Base-by-base conservation (phyloP, 129 eudicot species). In the Silybum marianum region DNA sequence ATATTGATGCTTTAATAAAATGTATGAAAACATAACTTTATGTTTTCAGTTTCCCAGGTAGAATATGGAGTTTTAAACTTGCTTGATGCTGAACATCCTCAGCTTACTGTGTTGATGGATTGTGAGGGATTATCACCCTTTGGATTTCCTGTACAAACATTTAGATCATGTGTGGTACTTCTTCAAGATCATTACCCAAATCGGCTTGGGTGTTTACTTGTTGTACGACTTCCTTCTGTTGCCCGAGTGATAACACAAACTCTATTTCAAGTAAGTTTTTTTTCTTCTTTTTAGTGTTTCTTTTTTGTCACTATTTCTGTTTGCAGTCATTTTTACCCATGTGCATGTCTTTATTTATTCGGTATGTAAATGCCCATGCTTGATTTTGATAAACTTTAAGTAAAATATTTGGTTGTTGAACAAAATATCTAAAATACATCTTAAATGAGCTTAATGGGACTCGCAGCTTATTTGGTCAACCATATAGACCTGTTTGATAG, bases 161-260 rank as follows among this genome's bases (percentile, higher is more conserved):
- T 92, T 83, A 90, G 97, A 85, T 85, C 90, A 9, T 92, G 94
- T 81, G 88, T 92, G 7, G 67, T 87, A 54, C 91, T 92, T 79
- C 84, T 92, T 84, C 97, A 92, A 83, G 97, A 92, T 81, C 92
- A 92, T 87, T 92, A 90, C 85, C 97, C 97, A 6, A 88, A 87
- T 39, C 88, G 97, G 38, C 97, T 92, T 79, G 92, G 91, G 36
- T 85, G 91, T 66, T 88, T 92, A 85, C 82, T 87, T 40, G 86
- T 90, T 51, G 80, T 87, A 48, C 86, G 97, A 14, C 91, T 92
- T 72, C 91, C 94, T 21, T 79, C 88, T 25, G 39, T 92, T 58
- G 94, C 92, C 14, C 88, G 90, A 68, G 72, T 92, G 74, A 80
- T 92, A 22, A 84, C 88, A 32, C 91, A 85, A 84, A 86, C 97